Conservation (phyloP, 371 early-diverging fungal genomes). For the Mycotypha africana region DNA sequence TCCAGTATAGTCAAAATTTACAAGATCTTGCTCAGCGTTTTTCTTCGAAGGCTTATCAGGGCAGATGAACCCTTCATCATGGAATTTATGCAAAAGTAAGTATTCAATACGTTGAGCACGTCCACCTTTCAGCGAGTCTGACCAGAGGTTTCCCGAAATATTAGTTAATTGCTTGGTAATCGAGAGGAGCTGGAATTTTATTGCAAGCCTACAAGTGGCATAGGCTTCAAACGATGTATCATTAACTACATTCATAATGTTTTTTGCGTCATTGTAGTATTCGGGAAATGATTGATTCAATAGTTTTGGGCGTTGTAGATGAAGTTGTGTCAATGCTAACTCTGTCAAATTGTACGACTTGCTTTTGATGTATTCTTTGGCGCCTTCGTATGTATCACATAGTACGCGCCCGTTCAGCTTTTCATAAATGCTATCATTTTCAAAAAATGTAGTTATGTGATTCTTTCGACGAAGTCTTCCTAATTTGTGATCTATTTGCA, state of each 20-base stretch:
- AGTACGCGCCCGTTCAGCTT: slow-evolving; percentile 81
- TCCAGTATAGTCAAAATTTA: slow-evolving; percentile 28
- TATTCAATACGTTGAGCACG: slow-evolving; percentile 97
- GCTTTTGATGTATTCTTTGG: slow-evolving; percentile 75
- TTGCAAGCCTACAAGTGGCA: slow-evolving; percentile 66
- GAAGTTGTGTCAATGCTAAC: slow-evolving; percentile 64
- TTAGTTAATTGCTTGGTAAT: slow-evolving; percentile 86
- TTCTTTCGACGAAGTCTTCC: slow-evolving; percentile 9
- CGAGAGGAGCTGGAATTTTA: slow-evolving; percentile 80
- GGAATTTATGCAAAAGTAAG: slow-evolving; percentile 95
- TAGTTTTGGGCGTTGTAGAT: slow-evolving; percentile 68
- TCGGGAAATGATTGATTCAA: slow-evolving; percentile 59
- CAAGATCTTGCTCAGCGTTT: background rate
- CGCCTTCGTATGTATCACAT: slow-evolving; percentile 87
- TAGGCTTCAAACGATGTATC: slow-evolving; percentile 78
- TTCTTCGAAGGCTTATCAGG: slow-evolving; percentile 63
- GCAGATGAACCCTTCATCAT: slow-evolving; percentile 71
- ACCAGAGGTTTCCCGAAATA: slow-evolving; percentile 92
- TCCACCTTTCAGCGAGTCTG: slow-evolving; percentile 78
- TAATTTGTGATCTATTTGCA: slow-evolving; percentile 36
- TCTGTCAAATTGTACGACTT: slow-evolving; percentile 77
- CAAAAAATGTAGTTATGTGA: background rate
- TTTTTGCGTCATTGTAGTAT: slow-evolving; percentile 52
- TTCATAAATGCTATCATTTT: slow-evolving; percentile 2
- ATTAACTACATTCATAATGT: slow-evolving; percentile 56